These are phyloP conservation scores for Penicillium paradoxum DNA, from an alignment of 495 filamentous ascomycete species.

Conservation along the genomic window DNA sequence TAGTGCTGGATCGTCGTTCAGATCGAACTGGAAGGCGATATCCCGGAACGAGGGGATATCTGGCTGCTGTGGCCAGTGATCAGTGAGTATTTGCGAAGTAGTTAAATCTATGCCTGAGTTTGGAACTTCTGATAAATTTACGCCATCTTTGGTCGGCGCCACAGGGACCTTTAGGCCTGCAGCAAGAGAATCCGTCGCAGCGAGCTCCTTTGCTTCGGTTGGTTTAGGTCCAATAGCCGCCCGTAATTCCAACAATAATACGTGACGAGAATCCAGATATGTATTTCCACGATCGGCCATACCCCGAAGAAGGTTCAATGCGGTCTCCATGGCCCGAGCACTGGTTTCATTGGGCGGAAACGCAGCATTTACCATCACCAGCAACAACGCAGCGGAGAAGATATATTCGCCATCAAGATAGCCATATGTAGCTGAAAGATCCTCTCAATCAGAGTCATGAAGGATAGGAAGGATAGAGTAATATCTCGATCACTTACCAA, in stretches of 20 bases:
- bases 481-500: slow-evolving; percentile 25
- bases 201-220: not conserved
- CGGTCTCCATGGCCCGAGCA: slow-evolving; percentile 37
- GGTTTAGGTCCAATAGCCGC: slow-evolving; percentile 25
- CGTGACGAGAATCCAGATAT: slow-evolving; percentile 39
- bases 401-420: slow-evolving; percentile 48
- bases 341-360: slow-evolving; percentile 39
- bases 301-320: slow-evolving; percentile 35
- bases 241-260: slow-evolving; percentile 33
- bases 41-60: slow-evolving; percentile 28
- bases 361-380: slow-evolving; percentile 47
- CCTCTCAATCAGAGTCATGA: not conserved
- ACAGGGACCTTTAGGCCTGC: slow-evolving; percentile 2
- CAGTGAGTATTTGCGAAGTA: not conserved
- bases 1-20: slow-evolving; percentile 34
- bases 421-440: slow-evolving; percentile 40
- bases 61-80: slow-evolving; percentile 19
- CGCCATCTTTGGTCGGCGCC: slow-evolving; percentile 17
- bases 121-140: not conserved
- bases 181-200: not conserved
- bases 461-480: not conserved
- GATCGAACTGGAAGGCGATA: slow-evolving; percentile 34
- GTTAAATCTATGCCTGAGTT: not conserved
- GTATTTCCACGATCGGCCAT: slow-evolving; percentile 48
- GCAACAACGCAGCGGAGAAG: slow-evolving; percentile 44